Evolutionary conservation across 768 basidiomycete species (phyloP).

Genomic region (Mycena venus): DNA sequence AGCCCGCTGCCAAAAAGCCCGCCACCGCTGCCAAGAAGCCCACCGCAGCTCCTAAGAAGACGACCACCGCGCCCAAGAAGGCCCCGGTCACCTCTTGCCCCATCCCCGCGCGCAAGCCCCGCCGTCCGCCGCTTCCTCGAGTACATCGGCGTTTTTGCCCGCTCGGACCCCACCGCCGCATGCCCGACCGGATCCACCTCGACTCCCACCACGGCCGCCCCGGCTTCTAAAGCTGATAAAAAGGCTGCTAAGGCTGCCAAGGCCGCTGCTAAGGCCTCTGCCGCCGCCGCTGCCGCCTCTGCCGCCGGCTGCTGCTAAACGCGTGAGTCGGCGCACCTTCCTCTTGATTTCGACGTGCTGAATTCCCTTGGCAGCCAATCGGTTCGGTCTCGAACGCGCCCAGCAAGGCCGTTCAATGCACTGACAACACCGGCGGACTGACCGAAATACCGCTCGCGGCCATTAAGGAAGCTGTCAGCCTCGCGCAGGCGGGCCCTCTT

Average conservation of each 20-base stretch:
- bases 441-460: slow-evolving; percentile 16
- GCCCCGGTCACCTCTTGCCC: background rate
- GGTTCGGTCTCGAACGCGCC: slow-evolving; percentile 25
- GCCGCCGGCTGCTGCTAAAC: slow-evolving; percentile 12
- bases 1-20: slow-evolving; percentile 10
- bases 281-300: background rate
- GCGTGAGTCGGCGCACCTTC: background rate
- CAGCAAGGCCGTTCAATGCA: slow-evolving; percentile 17
- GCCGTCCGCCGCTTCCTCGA: slow-evolving; percentile 26
- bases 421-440: background rate
- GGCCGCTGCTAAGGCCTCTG: background rate
- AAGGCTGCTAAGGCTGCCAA: slow-evolving; percentile 24
- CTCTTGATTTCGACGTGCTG: background rate
- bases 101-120: background rate
- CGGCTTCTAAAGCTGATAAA: background rate
- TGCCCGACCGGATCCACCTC: slow-evolving; percentile 8
- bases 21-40: background rate
- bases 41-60: background rate
- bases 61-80: background rate
- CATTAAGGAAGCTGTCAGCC: slow-evolving; percentile 12
- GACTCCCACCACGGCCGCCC: background rate
- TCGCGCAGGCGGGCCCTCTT: slow-evolving; percentile 30
- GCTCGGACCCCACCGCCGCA: background rate
- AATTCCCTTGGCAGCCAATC: background rate
- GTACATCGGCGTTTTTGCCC: slow-evolving; percentile 12